Percentiles rank a stretch among this genome's conserved stretches.
phyloP scores from a whole-genome alignment of 2,329 filamentous ascomycete species.

The Sphaerulina musiva region DNA sequence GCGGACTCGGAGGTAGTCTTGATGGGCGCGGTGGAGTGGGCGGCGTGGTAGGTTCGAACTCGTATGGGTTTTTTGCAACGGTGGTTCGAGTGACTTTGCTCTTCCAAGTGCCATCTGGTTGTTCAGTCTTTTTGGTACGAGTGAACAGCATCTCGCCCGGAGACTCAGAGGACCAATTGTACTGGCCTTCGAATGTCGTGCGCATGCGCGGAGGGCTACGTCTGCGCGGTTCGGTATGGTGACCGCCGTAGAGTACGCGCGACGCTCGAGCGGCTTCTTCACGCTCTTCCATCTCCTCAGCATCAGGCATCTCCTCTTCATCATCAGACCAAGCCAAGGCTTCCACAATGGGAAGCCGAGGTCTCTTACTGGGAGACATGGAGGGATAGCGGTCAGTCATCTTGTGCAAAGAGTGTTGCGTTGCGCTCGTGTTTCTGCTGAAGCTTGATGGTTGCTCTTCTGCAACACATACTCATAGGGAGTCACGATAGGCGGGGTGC shows the following conservation, averaged over 20 bases:
- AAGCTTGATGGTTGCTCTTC: background rate
- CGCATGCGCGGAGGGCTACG: background rate
- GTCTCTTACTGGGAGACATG: background rate
- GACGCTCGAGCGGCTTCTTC: background rate
- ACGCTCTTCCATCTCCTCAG: background rate
- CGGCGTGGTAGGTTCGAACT: background rate
- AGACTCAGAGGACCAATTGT: background rate
- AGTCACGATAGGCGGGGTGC: background rate
- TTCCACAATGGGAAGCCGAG: background rate
- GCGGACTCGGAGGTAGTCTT: background rate
- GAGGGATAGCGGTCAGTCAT: background rate
- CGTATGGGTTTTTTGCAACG: background rate
- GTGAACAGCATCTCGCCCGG: background rate
- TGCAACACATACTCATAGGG: background rate
- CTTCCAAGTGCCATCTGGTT: background rate
- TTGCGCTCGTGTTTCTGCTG: background rate
- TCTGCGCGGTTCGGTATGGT: background rate
- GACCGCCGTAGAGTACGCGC: background rate
- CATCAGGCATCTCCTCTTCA: background rate
- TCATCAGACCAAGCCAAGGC: background rate
- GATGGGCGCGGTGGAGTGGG: background rate
- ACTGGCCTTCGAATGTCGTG: background rate
- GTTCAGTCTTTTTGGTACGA: background rate
- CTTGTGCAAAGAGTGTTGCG: background rate
- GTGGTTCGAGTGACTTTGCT: background rate